Evolutionary conservation across 1,139 yeast genomes (phyloP).

Genomic region (Geotrichum klebahnii): DNA sequence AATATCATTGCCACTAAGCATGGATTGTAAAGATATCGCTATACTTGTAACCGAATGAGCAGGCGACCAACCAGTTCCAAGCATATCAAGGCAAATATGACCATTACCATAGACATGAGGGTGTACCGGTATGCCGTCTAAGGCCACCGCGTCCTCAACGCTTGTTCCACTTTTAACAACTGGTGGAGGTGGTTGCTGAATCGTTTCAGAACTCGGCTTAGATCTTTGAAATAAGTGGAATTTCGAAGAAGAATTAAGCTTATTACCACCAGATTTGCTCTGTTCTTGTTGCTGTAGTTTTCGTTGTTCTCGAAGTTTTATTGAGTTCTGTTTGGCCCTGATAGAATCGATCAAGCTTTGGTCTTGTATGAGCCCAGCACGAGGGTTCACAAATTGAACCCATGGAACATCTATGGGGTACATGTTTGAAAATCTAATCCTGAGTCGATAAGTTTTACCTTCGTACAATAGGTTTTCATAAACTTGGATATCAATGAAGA

Average conservation of each 20-base stretch:
- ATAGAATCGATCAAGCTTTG: not conserved
- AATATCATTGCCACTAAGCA: constrained; percentile 51
- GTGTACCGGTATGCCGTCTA: constrained; percentile 52
- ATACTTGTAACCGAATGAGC: constrained; percentile 56
- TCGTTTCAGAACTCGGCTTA: not conserved
- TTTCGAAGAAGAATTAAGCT: not conserved
- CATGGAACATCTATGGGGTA: constrained; percentile 67
- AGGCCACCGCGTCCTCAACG: constrained; percentile 25
- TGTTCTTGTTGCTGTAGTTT: no score
- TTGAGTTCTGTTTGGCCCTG: not conserved
- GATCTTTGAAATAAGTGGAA: not conserved
- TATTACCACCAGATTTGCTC: no score
- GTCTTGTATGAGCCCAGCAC: not conserved
- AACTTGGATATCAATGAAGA: constrained; percentile 40
- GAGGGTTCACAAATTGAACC: constrained; percentile 46
- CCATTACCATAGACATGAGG: constrained; percentile 75
- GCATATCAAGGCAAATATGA: constrained; percentile 53
- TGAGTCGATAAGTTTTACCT: constrained; percentile 40
- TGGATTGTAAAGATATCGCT: constrained; percentile 59
- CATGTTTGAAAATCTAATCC: constrained; percentile 44
- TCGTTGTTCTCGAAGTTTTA: no score
- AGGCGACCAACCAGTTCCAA: constrained; percentile 73
- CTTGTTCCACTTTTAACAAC: constrained; percentile 8
- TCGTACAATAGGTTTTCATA: constrained; percentile 38
- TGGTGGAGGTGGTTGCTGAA: not conserved